Base-by-base conservation (phyloP, 2,329 filamentous ascomycete genomes). In the Colletotrichum tofieldiae region DNA sequence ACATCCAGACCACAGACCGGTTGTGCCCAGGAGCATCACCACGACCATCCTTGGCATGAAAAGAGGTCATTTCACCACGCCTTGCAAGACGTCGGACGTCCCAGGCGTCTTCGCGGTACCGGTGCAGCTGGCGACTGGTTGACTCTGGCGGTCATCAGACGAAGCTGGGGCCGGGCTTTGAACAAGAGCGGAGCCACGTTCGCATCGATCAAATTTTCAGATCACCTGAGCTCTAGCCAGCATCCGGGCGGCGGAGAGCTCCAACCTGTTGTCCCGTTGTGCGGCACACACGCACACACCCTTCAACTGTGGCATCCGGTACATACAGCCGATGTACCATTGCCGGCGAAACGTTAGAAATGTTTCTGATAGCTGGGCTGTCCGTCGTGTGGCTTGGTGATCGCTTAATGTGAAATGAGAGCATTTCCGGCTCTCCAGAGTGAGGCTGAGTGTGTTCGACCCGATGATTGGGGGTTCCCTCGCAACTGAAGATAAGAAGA, bases 181-280 rank as follows among this genome's bases (percentile, higher is more conserved):
- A 54, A 59, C 39, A 47, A 60, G 59, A 64, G 70, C 70, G 70
- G 70, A 70, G 70, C 65, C 54, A 69, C 65, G 59, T 70, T 72
- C 59, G 32, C 70, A 64, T 69, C 54, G 29, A 69, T 47, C 52
- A 69, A 72, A 69, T 69, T 69, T 72, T 72, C 66, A 65, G 70
- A 60, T 69, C 70, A 72, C 70, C 65, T 65, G 70, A 72, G 70
- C 65, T 65, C 65, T 60, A 72, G 65, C 60, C 59, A 64, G 59
- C 59, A 64, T 59, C 69, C 65, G 54, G 69, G 59, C 56, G 41
- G 69, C 69, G 52, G 64, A 72, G 58, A 68, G 67, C 62, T 67
- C 35, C 66, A 29, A 68, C 56, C 65, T 72, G 65, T 58, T 59
- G 58, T 68, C 45, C 49, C 64, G 65, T 68, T 72, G 69, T 58